phyloP scores from a whole-genome alignment of 805 yeast genomes.

The Yarrowia porcina region DNA sequence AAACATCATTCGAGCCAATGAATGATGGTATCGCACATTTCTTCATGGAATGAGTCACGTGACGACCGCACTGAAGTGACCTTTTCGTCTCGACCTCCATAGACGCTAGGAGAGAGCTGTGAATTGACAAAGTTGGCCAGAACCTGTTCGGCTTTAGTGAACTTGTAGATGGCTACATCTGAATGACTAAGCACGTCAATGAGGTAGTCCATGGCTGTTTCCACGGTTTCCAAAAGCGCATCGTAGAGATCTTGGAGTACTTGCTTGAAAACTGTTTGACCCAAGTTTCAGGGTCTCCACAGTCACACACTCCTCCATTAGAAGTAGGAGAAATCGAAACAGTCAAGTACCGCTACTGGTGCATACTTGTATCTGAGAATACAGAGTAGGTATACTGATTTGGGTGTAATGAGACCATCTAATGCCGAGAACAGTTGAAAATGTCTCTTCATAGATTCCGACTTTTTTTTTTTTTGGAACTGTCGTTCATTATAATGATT shows the following conservation, averaged over 20 bases:
- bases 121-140: constrained; percentile 38
- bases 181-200: constrained; percentile 36
- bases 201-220: constrained; percentile 35
- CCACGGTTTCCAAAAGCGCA: constrained; percentile 37
- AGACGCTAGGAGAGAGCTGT: constrained; percentile 43
- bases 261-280: constrained; percentile 51
- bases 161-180: constrained; percentile 33
- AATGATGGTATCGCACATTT: constrained; percentile 69
- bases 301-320: constrained; percentile 80
- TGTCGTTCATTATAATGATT: too few species aligned
- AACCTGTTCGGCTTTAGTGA: constrained; percentile 33
- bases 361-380: too few species aligned
- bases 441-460: too few species aligned
- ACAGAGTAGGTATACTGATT: too few species aligned
- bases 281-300: constrained; percentile 91
- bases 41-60: constrained; percentile 73
- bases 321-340: constrained; percentile 56
- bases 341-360: too few species aligned
- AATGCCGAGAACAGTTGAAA: too few species aligned
- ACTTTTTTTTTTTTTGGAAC: too few species aligned
- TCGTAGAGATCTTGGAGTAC: constrained; percentile 44
- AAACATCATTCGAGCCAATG: constrained; percentile 61
- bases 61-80: constrained; percentile 64
- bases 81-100: constrained; percentile 53
- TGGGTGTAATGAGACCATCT: too few species aligned